Evolutionary conservation across 1,284 basidiomycete species (phyloP).

Genomic region (Anthracocystis walkeri): DNA sequence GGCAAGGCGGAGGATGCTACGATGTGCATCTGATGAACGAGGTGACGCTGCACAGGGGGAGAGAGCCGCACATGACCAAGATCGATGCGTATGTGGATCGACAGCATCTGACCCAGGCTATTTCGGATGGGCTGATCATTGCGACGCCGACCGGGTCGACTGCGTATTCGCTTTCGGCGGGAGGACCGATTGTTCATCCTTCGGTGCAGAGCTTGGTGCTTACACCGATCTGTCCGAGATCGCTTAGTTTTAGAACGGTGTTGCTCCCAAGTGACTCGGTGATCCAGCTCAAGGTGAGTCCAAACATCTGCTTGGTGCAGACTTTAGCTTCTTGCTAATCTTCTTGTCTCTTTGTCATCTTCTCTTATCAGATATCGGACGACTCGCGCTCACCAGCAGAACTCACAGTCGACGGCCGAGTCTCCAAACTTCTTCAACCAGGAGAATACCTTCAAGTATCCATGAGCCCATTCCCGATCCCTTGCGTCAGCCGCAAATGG

Average conservation of each 20-base stretch:
- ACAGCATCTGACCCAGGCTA: slow-evolving; percentile 92
- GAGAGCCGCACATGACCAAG: slow-evolving; percentile 89
- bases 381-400: slow-evolving; percentile 86
- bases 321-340: neutral
- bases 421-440: slow-evolving; percentile 81
- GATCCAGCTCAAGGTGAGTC: slow-evolving; percentile 81
- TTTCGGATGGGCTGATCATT: slow-evolving; percentile 93
- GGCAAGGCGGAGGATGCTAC: slow-evolving; percentile 39
- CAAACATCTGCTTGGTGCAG: neutral
- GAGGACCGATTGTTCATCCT: slow-evolving; percentile 95
- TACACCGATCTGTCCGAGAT: slow-evolving; percentile 94
- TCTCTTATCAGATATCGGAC: slow-evolving; percentile 77
- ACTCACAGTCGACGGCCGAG: slow-evolving; percentile 90
- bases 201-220: slow-evolving; percentile 88
- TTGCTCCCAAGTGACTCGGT: slow-evolving; percentile 86
- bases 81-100: slow-evolving; percentile 96
- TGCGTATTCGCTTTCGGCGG: slow-evolving; percentile 93
- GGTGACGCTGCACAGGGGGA: slow-evolving; percentile 89
- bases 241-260: slow-evolving; percentile 89
- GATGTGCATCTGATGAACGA: slow-evolving; percentile 99
- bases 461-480: slow-evolving; percentile 88
- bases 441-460: slow-evolving; percentile 87
- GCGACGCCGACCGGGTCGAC: slow-evolving; percentile 97
- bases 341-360: slow-evolving; percentile 64
- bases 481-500: slow-evolving; percentile 73